Evolutionary conservation across 2,329 filamentous ascomycete species (phyloP).

Genomic region (Atkinsonella texensis): DNA sequence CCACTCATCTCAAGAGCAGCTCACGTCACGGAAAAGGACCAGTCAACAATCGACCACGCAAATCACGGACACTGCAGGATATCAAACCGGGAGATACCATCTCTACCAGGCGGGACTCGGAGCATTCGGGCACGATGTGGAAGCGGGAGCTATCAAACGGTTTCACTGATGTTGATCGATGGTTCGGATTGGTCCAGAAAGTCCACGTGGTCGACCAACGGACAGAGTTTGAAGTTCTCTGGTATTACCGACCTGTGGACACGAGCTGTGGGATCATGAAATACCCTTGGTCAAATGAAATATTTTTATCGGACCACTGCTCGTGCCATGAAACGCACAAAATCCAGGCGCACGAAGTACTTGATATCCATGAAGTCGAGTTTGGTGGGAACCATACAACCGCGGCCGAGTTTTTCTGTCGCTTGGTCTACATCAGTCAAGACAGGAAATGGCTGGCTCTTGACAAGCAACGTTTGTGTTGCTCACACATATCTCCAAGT

Average conservation of each 20-base stretch:
- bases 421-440: conserved; percentile 53
- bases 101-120: conserved; percentile 31
- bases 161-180: conserved; percentile 36
- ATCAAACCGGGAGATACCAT: conserved; percentile 37
- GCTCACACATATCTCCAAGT: conserved; percentile 23
- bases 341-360: conserved; percentile 42
- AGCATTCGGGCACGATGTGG: conserved; percentile 44
- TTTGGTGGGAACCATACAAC: conserved; percentile 40
- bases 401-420: conserved; percentile 48
- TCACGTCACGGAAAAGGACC: background rate
- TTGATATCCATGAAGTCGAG: conserved; percentile 44
- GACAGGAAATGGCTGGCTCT: conserved; percentile 53
- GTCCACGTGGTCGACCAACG: conserved; percentile 28
- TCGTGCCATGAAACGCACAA: conserved; percentile 43
- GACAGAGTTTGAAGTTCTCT: conserved; percentile 50
- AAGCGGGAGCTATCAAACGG: conserved; percentile 32
- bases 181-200: conserved; percentile 59
- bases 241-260: conserved; percentile 61
- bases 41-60: background rate
- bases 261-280: conserved; percentile 56
- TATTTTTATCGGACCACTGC: conserved; percentile 69
- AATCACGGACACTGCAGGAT: conserved; percentile 5
- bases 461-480: conserved; percentile 39
- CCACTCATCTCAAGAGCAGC: conserved; percentile 16
- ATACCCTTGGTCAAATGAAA: conserved; percentile 60